These are phyloP conservation scores for Starmera pachycereana DNA, from an alignment of 805 yeast genomes.

Conservation along the genomic window DNA sequence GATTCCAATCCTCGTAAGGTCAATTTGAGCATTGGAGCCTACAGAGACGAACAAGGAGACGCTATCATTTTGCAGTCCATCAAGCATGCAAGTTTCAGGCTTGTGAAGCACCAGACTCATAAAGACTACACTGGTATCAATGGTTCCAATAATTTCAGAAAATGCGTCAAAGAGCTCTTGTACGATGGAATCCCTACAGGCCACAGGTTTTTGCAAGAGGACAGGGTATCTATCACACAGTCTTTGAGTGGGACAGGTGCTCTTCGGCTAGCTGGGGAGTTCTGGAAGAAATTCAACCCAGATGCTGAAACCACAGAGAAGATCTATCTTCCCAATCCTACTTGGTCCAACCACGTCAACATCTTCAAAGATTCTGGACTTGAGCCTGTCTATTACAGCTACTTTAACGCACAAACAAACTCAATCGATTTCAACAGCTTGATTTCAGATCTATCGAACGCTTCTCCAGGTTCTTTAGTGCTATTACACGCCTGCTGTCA, in stretches of 20 bases:
- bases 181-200: conserved; percentile 58
- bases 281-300: conserved; percentile 51
- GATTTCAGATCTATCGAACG: conserved; percentile 43
- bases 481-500: conserved; percentile 93
- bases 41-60: conserved; percentile 77
- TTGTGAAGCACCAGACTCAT: conserved; percentile 37
- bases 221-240: conserved; percentile 71
- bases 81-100: conserved; percentile 46
- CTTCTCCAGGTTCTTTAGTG: conserved; percentile 52
- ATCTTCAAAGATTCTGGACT: conserved; percentile 71
- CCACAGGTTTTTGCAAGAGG: conserved; percentile 39
- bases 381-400: conserved; percentile 49
- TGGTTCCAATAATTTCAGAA: conserved; percentile 63
- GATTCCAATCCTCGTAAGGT: conserved; percentile 52
- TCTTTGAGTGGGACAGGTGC: conserved; percentile 96
- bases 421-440: conserved; percentile 57
- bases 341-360: conserved; percentile 91
- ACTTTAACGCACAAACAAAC: conserved; percentile 55
- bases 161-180: conserved; percentile 57
- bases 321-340: conserved; percentile 73
- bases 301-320: conserved; percentile 28
- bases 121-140: conserved; percentile 84
- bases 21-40: conserved; percentile 54
- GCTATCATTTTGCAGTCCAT: conserved; percentile 85
- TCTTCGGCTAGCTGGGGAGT: conserved; percentile 73